Evolutionary conservation across 2,329 filamentous ascomycete genomes (phyloP), one percentile per base, ranked within the genome.

Genomic region (Colletotrichum melonis): DNA sequence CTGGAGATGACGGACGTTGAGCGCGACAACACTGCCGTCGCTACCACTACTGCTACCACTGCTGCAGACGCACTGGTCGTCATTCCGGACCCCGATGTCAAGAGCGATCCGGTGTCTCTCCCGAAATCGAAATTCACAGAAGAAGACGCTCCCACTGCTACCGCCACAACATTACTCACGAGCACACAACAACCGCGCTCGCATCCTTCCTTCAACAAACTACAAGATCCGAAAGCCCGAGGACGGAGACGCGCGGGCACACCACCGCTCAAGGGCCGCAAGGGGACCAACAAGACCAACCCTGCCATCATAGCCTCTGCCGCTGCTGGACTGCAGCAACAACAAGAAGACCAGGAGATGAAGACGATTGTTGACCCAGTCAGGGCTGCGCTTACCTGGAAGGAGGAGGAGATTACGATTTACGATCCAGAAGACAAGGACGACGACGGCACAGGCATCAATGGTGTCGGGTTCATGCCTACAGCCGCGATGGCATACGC

Each of bases 381-480:
- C 11, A 86, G 90, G 46, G 89, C 90, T 7, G 86, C 89, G 3
- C 83, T 92, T 65, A 92, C 91, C 1, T 93, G 91, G 91, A 90
- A 90, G 77, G 90, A 92, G 75, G 88, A 92, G 76, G 91, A 92
- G 78, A 92, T 93, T 73, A 92, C 91, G 1, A 85, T 92, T 32
- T 91, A 92, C 79, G 88, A 92, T 76, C 89, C 90, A 0, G 84
- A 90, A 54, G 91, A 92, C 78, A 86, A 88, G 74, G 91, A 93
- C 75, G 91, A 93, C 77, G 91, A 93, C 77, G 91, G 91, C 63
- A 89, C 88, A 4, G 91, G 91, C 26, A 90, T 93, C 77, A 92
- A 93, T 78, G 91, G 91, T 5, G 90, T 93, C 73, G 91, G 91
- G 0, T 93, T 92, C 82, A 90, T 87, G 76, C 91, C 91, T 2